A percentile compares a stretch with the other conserved stretches of the same genome.
Conservation (phyloP, 139 green algal species). For the Volvox africanus region DNA sequence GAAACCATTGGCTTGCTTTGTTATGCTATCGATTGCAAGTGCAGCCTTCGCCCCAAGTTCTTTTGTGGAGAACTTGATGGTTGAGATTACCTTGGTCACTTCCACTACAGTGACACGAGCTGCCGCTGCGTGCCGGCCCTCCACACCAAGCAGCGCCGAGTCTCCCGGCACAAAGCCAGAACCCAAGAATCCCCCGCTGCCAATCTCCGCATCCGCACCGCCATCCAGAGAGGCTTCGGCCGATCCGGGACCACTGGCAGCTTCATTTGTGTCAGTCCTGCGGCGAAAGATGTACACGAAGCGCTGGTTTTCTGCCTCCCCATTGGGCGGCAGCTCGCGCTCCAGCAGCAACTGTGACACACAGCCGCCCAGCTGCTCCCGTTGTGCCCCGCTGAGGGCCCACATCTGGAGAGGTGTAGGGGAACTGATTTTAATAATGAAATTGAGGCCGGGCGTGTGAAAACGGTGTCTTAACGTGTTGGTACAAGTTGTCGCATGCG, state of each 20-base stretch:
- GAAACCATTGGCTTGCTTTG: no score
- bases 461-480: no score
- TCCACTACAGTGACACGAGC: conserved; percentile 52
- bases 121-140: conserved; percentile 64
- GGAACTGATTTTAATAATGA: no score
- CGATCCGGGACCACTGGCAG: no score
- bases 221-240: not conserved
- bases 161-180: conserved; percentile 69
- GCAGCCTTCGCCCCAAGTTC: not conserved
- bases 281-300: conserved; percentile 54
- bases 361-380: conserved; percentile 73
- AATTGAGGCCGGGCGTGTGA: no score
- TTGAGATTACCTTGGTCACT: conserved; percentile 19
- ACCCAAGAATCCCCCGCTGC: conserved; percentile 17
- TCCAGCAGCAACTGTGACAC: conserved; percentile 55
- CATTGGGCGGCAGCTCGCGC: not conserved
- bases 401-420: conserved; percentile 65
- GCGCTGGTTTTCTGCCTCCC: not conserved
- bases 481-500: no score
- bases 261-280: not conserved
- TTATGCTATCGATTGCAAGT: no score
- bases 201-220: not conserved
- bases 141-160: conserved; percentile 76
- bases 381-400: conserved; percentile 67
- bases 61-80: no score